phyloP scores from a whole-genome alignment of 1,139 yeast genomes.

The Yamadazyma atmosphaerica region DNA sequence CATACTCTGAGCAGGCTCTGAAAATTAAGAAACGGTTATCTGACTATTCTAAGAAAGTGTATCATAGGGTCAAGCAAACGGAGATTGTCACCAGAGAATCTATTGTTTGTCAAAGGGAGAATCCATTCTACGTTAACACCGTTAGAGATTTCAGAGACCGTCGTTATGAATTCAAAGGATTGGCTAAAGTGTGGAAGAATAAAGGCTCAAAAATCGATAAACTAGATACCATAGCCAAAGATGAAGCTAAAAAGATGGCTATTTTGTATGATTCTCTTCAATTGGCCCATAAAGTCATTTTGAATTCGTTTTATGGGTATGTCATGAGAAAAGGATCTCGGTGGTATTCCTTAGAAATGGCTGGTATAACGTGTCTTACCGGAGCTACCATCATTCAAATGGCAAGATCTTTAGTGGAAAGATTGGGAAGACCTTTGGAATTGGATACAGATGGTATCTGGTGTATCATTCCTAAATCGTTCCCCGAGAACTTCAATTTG shows the following conservation, averaged over 20 bases:
- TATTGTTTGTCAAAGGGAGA: slow-evolving; percentile 94
- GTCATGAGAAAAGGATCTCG: slow-evolving; percentile 99
- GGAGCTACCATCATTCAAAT: slow-evolving; percentile 98
- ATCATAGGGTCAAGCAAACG: slow-evolving; percentile 77
- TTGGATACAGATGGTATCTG: slow-evolving; percentile 99
- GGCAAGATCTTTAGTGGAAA: slow-evolving; percentile 92
- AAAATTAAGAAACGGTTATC: slow-evolving; percentile 76
- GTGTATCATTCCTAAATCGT: slow-evolving; percentile 93
- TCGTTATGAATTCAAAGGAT: slow-evolving; percentile 91
- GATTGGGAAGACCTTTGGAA: slow-evolving; percentile 93
- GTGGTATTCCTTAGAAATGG: slow-evolving; percentile 99
- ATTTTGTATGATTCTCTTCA: slow-evolving; percentile 93
- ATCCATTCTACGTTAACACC: slow-evolving; percentile 94
- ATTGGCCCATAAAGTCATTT: slow-evolving; percentile 93
- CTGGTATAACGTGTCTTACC: slow-evolving; percentile 96
- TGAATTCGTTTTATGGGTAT: slow-evolving; percentile 96
- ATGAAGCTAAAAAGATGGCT: slow-evolving; percentile 92
- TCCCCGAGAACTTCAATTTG: slow-evolving; percentile 85
- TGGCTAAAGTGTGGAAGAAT: slow-evolving; percentile 93
- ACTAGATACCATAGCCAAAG: slow-evolving; percentile 58
- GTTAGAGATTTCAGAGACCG: slow-evolving; percentile 95
- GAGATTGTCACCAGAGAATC: slow-evolving; percentile 90
- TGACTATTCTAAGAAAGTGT: slow-evolving; percentile 83
- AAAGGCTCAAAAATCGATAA: slow-evolving; percentile 58
- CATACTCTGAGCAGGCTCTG: slow-evolving; percentile 75